Percentiles rank a stretch among this genome's conserved stretches.
phyloP scores from a whole-genome alignment of 768 basidiomycete species.

The Psilocybe tampanensis region DNA sequence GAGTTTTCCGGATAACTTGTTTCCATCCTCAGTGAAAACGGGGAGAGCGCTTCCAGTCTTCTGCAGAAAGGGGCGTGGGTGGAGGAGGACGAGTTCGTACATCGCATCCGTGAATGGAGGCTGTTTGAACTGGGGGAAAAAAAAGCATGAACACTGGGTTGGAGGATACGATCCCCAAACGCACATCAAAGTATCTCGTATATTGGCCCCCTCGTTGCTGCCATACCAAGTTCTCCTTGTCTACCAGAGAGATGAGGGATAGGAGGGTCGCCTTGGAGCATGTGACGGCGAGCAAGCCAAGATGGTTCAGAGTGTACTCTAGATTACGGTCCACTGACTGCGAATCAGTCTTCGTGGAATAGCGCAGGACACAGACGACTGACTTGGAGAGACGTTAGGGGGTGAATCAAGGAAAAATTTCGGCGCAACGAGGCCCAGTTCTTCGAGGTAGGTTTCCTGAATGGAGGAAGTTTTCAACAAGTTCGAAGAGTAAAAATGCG shows the following conservation, averaged over 20 bases:
- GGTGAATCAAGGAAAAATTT: neutral
- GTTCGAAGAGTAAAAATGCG: neutral
- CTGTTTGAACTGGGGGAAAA: neutral
- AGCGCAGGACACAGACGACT: neutral
- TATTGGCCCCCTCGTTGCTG: neutral
- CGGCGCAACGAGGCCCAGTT: neutral
- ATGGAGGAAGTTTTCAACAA: neutral
- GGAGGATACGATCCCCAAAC: neutral
- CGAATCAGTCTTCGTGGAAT: neutral
- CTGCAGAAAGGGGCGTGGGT: slow-evolving; percentile 8
- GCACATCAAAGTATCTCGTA: slow-evolving; percentile 2
- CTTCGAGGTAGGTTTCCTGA: slow-evolving; percentile 2
- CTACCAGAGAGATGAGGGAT: slow-evolving; percentile 6
- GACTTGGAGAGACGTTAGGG: slow-evolving; percentile 3
- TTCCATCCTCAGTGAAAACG: neutral
- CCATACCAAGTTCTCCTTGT: slow-evolving; percentile 8
- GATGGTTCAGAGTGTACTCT: slow-evolving; percentile 10
- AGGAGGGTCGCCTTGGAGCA: slow-evolving; percentile 13
- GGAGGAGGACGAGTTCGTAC: slow-evolving; percentile 12
- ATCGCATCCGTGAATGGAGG: slow-evolving; percentile 11
- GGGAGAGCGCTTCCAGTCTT: slow-evolving; percentile 3
- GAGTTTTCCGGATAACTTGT: neutral
- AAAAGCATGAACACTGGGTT: slow-evolving; percentile 1
- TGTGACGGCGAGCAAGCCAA: slow-evolving; percentile 16
- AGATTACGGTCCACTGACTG: slow-evolving; percentile 12